Evolutionary conservation across 768 basidiomycete species (phyloP).

Genomic region (Mycena sanguinolenta): DNA sequence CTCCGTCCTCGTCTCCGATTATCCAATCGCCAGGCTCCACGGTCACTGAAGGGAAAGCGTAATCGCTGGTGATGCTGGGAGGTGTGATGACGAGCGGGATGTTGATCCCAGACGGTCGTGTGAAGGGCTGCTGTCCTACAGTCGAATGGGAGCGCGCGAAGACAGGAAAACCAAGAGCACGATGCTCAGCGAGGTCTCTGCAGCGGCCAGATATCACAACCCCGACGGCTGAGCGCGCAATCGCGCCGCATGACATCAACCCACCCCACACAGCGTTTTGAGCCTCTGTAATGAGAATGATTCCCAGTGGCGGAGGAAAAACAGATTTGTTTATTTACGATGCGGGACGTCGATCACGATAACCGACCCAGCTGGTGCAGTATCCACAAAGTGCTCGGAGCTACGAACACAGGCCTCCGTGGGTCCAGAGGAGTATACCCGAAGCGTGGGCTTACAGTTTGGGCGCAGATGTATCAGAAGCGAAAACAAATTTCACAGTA

Average conservation of each 20-base stretch:
- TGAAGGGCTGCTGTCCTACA: constrained; percentile 87
- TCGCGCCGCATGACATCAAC: constrained; percentile 76
- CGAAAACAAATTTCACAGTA: constrained; percentile 86
- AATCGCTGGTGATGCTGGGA: constrained; percentile 48
- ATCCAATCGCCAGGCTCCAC: constrained; percentile 86
- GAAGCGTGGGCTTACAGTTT: too few species aligned
- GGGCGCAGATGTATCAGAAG: constrained; percentile 70
- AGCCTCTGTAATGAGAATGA: constrained; percentile 56
- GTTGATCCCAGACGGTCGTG: constrained; percentile 82
- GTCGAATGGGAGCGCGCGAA: constrained; percentile 88
- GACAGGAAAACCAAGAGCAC: constrained; percentile 78
- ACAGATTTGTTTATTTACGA: constrained; percentile 60
- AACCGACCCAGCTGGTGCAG: constrained; percentile 71
- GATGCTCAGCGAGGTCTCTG: constrained; percentile 87
- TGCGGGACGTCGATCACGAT: constrained; percentile 83
- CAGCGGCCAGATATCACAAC: constrained; percentile 89
- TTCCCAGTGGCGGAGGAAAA: neutral
- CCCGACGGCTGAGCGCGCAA: constrained; percentile 75
- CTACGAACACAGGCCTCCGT: too few species aligned
- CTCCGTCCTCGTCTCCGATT: constrained; percentile 90
- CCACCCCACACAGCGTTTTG: constrained; percentile 95
- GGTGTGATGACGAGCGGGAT: constrained; percentile 70
- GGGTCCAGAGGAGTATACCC: too few species aligned
- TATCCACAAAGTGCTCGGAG: constrained; percentile 86
- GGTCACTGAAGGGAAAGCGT: constrained; percentile 64